Conservation (phyloP, 257 asterid species). For the Fraxinus cuspidata region DNA sequence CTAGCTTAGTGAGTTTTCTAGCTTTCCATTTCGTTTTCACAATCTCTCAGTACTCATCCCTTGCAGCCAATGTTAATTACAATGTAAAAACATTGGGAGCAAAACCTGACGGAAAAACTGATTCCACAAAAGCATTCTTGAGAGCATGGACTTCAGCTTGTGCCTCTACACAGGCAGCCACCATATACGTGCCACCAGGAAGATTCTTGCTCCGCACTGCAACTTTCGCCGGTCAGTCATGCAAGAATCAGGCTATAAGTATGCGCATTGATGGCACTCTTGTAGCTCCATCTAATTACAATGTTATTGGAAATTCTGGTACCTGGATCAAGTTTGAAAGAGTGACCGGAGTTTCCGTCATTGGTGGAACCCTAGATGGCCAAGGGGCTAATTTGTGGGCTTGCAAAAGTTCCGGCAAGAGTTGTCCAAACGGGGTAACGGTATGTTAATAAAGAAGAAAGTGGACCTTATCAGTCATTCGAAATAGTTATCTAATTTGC, state of each 20-base stretch:
- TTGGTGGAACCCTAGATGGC: constrained; percentile 58
- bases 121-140: constrained; percentile 51
- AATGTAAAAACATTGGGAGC: constrained; percentile 53
- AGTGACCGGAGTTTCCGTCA: constrained; percentile 52
- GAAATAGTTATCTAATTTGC: too few species aligned
- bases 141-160: constrained; percentile 61
- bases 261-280: constrained; percentile 60
- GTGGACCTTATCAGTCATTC: too few species aligned
- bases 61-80: constrained; percentile 33
- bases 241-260: constrained; percentile 45
- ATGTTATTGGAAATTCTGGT: constrained; percentile 36
- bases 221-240: constrained; percentile 38
- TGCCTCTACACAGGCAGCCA: constrained; percentile 32
- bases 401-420: constrained; percentile 41
- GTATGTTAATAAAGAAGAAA: constrained; percentile 13
- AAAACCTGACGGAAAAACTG: constrained; percentile 43
- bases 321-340: constrained; percentile 55
- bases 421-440: constrained; percentile 46
- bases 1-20: neutral
- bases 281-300: constrained; percentile 54
- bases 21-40: constrained; percentile 16
- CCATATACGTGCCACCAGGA: constrained; percentile 55
- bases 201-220: constrained; percentile 30
- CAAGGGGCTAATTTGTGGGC: constrained; percentile 48
- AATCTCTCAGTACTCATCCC: constrained; percentile 21